These are phyloP conservation scores for Fagus sylvatica DNA, from an alignment of 306 rosid genomes.

Conservation along the genomic window DNA sequence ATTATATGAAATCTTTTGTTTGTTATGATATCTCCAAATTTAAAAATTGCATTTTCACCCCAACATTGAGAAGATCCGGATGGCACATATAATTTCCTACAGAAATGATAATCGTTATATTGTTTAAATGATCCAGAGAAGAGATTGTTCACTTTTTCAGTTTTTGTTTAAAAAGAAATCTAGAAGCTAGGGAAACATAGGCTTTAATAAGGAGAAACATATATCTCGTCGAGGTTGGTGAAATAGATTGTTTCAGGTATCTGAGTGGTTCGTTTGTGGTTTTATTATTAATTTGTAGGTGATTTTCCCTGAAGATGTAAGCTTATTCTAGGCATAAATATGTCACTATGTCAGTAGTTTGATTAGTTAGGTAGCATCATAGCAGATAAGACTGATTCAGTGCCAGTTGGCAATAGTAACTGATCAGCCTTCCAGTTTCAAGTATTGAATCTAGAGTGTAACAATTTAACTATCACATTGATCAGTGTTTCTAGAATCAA, in stretches of 20 bases:
- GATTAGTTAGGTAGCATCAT: background rate
- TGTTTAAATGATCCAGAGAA: background rate
- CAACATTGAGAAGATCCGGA: background rate
- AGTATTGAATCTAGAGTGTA: background rate
- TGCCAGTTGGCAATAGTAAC: no score
- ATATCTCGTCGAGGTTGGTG: constrained; percentile 33
- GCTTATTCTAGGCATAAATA: background rate
- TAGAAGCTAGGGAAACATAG: constrained; percentile 11
- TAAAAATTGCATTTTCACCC: no score
- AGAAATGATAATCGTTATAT: background rate
- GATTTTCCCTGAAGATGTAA: background rate
- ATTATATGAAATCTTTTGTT: no score
- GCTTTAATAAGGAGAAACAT: constrained; percentile 36
- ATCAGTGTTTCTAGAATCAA: background rate
- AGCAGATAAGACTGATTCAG: background rate
- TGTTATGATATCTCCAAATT: no score
- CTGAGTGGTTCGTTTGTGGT: constrained; percentile 14
- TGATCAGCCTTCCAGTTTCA: background rate
- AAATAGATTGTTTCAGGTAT: constrained; percentile 19
- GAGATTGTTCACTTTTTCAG: background rate
- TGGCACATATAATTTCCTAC: background rate
- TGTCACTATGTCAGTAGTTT: background rate
- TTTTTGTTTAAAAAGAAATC: constrained; percentile 1
- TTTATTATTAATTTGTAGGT: background rate
- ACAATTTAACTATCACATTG: background rate